phyloP scores from a whole-genome alignment of 345 rosid genomes.

The Sonneratia caseolaris region DNA sequence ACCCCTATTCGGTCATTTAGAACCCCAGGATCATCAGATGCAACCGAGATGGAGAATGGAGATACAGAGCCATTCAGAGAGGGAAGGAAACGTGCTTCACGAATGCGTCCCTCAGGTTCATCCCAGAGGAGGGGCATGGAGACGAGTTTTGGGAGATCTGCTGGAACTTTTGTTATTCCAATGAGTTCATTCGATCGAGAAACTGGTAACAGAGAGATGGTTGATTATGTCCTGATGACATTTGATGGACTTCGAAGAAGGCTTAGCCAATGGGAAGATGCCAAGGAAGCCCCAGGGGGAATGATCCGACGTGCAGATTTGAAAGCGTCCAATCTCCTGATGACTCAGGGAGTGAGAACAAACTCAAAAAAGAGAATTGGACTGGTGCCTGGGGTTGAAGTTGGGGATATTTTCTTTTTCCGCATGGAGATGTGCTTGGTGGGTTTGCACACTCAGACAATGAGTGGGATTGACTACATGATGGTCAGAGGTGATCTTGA shows the following conservation, averaged over 20 bases:
- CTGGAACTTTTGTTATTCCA: slow-evolving; percentile 21
- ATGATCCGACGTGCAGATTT: slow-evolving; percentile 36
- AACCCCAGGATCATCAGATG: slow-evolving; percentile 15
- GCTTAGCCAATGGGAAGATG: slow-evolving; percentile 43
- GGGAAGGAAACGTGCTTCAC: slow-evolving; percentile 10
- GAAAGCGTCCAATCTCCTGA: slow-evolving; percentile 41
- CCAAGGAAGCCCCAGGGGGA: slow-evolving; percentile 30
- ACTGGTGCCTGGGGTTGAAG: slow-evolving; percentile 63
- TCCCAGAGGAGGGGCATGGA: slow-evolving; percentile 22
- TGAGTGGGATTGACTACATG: slow-evolving; percentile 86
- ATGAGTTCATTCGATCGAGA: slow-evolving; percentile 14
- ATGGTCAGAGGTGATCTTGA: slow-evolving; percentile 27
- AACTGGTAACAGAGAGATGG: slow-evolving; percentile 25
- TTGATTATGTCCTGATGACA: slow-evolving; percentile 30
- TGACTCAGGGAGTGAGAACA: slow-evolving; percentile 64
- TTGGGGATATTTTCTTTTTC: slow-evolving; percentile 72
- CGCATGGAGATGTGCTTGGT: slow-evolving; percentile 72
- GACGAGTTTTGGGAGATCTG: slow-evolving; percentile 12
- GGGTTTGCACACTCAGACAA: slow-evolving; percentile 65
- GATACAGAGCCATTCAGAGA: slow-evolving; percentile 8
- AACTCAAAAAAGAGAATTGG: slow-evolving; percentile 72
- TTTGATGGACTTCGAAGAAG: slow-evolving; percentile 52
- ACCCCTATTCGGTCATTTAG: slow-evolving; percentile 35
- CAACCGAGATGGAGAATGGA: slow-evolving; percentile 14
- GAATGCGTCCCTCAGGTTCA: slow-evolving; percentile 6